Base-by-base conservation (phyloP, 495 filamentous ascomycete species). In the Xylaria telfairii region DNA sequence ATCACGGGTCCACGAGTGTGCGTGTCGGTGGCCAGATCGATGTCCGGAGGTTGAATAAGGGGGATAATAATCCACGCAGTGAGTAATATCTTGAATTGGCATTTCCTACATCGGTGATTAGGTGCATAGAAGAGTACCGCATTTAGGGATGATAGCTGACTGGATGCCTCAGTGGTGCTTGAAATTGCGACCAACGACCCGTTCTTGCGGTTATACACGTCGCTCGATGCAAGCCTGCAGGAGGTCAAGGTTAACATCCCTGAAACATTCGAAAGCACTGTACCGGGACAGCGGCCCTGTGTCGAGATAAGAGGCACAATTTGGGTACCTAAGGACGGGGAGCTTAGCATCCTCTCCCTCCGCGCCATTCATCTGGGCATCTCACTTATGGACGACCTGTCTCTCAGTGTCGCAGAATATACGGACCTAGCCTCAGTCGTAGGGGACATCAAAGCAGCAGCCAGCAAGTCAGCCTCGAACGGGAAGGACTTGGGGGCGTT, bases 131-230 rank as follows among this genome's bases (percentile, higher is more conserved):
- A n/a, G n/a, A n/a, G n/a, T n/a, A 19, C 8, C 17, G 17, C 32
- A 26, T 3, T 17, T 0, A 49, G 59, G 39, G 8, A 39, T 15
- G 24, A 46, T 19, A 24, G 26, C 61, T 59, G 5, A 70, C 47
- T 41, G 0, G 9, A 26, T 15, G 28, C 3, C 47, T 17, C 3
- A 70, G 68, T 83, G 49, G 77, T 81, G 0, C 7, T 86, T 7
- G 80, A 85, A 32, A 74, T 80, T 41, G 70, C 68, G 21, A 79
- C 79, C 67, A 84, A 82, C 68, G 79, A 83, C 70, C 78, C 79
- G 28, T 64, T 59, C 17, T 39, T 86, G 68, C 28, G 71, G 1
- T 68, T 83, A 53, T 62, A 69, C 70, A 71, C 75, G 46, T 63
- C 72, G 19, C 75, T 77, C 69, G 75, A 83, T 39, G 66, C 71